Conservation (phyloP, 768 basidiomycete species). For the Mycena vulgaris region DNA sequence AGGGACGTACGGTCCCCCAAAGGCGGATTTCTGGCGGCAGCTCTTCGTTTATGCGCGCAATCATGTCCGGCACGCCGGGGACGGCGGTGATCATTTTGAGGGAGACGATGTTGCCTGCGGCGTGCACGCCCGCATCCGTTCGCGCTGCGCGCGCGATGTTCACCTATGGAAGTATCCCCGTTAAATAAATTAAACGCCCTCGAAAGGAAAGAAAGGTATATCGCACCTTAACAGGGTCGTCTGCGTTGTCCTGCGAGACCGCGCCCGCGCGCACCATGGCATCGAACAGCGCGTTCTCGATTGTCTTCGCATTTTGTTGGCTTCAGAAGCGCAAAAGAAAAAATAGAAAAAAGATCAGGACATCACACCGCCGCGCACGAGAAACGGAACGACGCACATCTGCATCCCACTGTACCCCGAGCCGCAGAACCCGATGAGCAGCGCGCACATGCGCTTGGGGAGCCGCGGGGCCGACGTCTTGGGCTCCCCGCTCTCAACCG, state of each 20-base stretch:
- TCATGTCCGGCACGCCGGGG: constrained; percentile 80
- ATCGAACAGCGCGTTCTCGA: constrained; percentile 91
- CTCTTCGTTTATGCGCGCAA: constrained; percentile 83
- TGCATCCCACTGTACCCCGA: constrained; percentile 96
- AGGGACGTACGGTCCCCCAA: constrained; percentile 85
- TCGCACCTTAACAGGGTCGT: constrained; percentile 87
- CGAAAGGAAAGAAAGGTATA: no score
- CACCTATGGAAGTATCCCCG: no score
- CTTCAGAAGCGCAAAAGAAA: no score
- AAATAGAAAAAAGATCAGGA: constrained; percentile 8
- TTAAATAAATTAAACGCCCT: no score
- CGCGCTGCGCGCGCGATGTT: constrained; percentile 90
- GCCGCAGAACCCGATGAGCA: constrained; percentile 93
- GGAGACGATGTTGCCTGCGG: constrained; percentile 94
- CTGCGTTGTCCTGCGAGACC: constrained; percentile 94
- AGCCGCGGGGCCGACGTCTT: constrained; percentile 66
- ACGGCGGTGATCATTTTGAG: constrained; percentile 89
- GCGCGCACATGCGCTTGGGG: constrained; percentile 88
- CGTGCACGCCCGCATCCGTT: constrained; percentile 98
- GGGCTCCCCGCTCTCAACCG: constrained; percentile 40
- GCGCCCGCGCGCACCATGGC: constrained; percentile 92
- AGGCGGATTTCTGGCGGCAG: constrained; percentile 93
- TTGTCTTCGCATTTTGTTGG: constrained; percentile 83
- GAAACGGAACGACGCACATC: constrained; percentile 72
- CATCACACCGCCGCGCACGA: not conserved